Percentiles rank a stretch among this genome's conserved stretches.
phyloP scores from a whole-genome alignment of 805 yeast species.

The Wickerhamiella hasegawae region DNA sequence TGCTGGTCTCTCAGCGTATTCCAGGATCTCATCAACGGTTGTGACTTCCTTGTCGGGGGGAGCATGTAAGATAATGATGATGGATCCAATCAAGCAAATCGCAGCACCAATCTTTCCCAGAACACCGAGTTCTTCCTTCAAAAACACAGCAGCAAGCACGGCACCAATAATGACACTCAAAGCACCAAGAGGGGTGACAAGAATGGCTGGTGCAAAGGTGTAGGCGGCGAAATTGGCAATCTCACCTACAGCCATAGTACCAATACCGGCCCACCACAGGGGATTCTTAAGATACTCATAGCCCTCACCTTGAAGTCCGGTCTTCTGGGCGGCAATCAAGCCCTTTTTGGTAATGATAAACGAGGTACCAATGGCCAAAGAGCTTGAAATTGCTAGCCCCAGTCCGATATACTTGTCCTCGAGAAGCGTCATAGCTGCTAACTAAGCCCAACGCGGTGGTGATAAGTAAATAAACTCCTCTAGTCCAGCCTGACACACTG shows the following conservation, averaged over 20 bases:
- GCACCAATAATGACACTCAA: constrained; percentile 84
- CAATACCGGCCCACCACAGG: constrained; percentile 88
- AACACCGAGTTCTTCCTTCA: constrained; percentile 75
- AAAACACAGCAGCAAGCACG: constrained; percentile 66
- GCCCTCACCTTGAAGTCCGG: constrained; percentile 57
- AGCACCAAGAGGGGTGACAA: constrained; percentile 88
- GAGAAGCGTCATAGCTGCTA: constrained; percentile 20
- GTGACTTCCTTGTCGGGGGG: constrained; percentile 84
- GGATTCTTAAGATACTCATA: constrained; percentile 68
- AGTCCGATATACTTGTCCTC: constrained; percentile 84
- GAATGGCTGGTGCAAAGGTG: constrained; percentile 85
- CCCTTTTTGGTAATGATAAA: constrained; percentile 85
- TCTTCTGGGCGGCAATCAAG: constrained; percentile 47
- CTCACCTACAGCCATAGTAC: constrained; percentile 80
- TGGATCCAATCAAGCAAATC: constrained; percentile 73
- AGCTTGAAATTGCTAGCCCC: constrained; percentile 72
- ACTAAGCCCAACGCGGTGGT: no score
- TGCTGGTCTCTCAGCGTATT: constrained; percentile 59
- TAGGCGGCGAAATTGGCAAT: constrained; percentile 88
- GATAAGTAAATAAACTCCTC: no score
- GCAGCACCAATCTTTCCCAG: constrained; percentile 90
- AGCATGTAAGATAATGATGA: constrained; percentile 77
- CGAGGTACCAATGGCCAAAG: constrained; percentile 79
- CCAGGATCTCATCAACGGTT: constrained; percentile 76
- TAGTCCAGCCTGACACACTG: no score